Evolutionary conservation across 2,329 filamentous ascomycete species (phyloP).

Genomic region (Neurospora sp.): DNA sequence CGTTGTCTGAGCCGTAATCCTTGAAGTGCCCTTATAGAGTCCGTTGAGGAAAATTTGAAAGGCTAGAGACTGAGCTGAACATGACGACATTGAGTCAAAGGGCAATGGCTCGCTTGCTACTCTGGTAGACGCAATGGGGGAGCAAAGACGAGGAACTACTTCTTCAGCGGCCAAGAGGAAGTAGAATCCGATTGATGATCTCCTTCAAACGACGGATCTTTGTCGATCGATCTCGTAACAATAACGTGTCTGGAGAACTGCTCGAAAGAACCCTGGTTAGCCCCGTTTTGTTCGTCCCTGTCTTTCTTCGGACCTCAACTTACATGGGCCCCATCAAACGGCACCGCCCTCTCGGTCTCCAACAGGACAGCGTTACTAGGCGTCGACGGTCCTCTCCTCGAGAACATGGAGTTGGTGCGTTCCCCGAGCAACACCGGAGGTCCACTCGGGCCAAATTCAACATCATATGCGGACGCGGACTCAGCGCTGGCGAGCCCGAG

Average conservation of each 20-base stretch:
- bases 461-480: neutral
- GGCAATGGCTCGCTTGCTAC: neutral
- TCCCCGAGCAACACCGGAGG: neutral
- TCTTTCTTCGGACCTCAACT: neutral
- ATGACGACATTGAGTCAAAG: neutral
- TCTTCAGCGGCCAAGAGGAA: neutral
- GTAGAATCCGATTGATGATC: neutral
- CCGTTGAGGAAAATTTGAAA: neutral
- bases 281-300: too few relatives aligned
- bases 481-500: slow-evolving; percentile 15
- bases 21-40: neutral
- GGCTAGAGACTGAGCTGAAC: neutral
- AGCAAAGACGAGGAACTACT: neutral
- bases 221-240: neutral
- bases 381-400: neutral
- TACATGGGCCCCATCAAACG: neutral
- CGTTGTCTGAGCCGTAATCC: neutral
- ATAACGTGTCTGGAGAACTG: neutral
- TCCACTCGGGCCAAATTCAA: neutral
- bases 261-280: neutral
- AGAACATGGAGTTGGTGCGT: neutral
- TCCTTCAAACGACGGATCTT: neutral
- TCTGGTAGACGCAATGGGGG: neutral
- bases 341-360: neutral
- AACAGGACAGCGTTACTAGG: neutral